Conservation (phyloP, 2,329 filamentous ascomycete genomes). For the Thelonectria blattea region DNA sequence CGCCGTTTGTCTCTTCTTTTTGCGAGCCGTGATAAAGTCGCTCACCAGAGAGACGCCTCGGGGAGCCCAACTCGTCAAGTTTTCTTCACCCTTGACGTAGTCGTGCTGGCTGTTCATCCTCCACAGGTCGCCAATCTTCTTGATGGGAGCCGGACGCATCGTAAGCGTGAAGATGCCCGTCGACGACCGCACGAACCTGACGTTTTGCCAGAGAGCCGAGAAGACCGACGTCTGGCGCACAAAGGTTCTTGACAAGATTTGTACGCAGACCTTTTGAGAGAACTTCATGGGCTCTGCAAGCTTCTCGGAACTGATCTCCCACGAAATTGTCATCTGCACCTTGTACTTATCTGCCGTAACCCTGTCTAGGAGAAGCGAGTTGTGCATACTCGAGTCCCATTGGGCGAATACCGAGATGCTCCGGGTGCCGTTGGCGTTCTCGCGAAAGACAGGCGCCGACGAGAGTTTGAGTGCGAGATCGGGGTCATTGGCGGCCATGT, state of each 20-base stretch:
- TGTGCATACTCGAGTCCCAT: constrained; percentile 95
- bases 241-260: constrained; percentile 84
- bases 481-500: constrained; percentile 73
- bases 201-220: constrained; percentile 82
- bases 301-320: constrained; percentile 84
- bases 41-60: constrained; percentile 89
- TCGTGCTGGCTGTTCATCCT: constrained; percentile 93
- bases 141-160: constrained; percentile 87
- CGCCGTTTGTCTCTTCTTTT: constrained; percentile 73
- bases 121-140: constrained; percentile 92
- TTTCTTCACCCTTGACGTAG: constrained; percentile 95
- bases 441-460: constrained; percentile 77
- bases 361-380: constrained; percentile 90
- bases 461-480: constrained; percentile 81
- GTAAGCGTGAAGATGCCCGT: constrained; percentile 86
- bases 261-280: constrained; percentile 77
- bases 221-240: constrained; percentile 88
- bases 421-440: constrained; percentile 88
- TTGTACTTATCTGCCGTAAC: constrained; percentile 91
- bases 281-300: constrained; percentile 90
- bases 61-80: constrained; percentile 82
- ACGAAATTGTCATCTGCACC: constrained; percentile 84
- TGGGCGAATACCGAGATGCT: constrained; percentile 88
- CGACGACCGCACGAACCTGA: constrained; percentile 84
- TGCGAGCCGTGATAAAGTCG: constrained; percentile 80